Evolutionary conservation across 106 monocot genomes (phyloP).

Genomic region (Ottelia alismoides): DNA sequence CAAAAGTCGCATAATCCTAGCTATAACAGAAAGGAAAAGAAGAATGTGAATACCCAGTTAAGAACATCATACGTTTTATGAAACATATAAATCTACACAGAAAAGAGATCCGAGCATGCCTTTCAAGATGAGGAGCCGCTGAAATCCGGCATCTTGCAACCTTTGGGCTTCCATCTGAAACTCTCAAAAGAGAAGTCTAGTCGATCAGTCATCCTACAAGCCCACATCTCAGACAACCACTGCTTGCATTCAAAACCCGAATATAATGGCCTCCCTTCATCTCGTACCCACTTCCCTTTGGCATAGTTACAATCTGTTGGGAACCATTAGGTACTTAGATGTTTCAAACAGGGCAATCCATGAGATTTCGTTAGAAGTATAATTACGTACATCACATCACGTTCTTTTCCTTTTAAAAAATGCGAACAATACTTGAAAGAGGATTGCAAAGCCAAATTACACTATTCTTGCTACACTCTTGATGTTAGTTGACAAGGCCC

Average conservation of each 20-base stretch:
- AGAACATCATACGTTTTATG: neutral
- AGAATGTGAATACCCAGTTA: no score
- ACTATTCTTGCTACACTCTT: no score
- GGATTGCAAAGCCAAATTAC: no score
- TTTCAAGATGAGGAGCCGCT: constrained; percentile 31
- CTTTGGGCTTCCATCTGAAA: constrained; percentile 62
- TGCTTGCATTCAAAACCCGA: constrained; percentile 23
- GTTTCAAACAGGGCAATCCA: no score
- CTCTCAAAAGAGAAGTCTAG: constrained; percentile 70
- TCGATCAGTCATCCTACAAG: constrained; percentile 61
- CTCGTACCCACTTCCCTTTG: constrained; percentile 16
- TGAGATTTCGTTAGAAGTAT: no score
- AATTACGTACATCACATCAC: no score
- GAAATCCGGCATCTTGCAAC: constrained; percentile 75
- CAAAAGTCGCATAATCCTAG: neutral
- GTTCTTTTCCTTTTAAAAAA: no score
- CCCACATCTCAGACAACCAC: constrained; percentile 25
- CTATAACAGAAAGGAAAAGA: no score
- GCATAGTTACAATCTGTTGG: constrained; percentile 19
- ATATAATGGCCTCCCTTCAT: constrained; percentile 11
- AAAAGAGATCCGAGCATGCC: constrained; percentile 10
- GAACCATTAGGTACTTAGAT: no score
- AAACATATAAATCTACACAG: neutral
- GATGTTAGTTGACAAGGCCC: no score
- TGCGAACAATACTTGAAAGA: no score